Percentiles rank a stretch among this genome's conserved stretches.
Evolutionary conservation across 202 grass and related monocot genomes (phyloP).

Genomic region (Carex arenaria): DNA sequence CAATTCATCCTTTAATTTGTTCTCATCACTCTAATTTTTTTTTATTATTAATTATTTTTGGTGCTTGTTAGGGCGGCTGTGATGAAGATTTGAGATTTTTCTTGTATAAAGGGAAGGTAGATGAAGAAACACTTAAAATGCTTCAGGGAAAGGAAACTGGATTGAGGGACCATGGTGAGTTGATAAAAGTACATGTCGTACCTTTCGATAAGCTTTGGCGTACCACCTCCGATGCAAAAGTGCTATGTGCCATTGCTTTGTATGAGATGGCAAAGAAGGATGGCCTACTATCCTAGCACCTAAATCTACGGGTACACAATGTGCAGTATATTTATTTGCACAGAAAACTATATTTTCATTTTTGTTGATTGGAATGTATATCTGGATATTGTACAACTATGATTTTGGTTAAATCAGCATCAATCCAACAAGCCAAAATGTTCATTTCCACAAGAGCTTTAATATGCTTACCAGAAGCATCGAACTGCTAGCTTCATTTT

Average conservation of each 20-base stretch:
- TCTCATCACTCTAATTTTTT: neutral
- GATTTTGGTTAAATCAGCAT: neutral
- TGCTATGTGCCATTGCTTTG: slow-evolving; percentile 61
- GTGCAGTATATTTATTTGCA: neutral
- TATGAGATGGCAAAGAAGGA: slow-evolving; percentile 89
- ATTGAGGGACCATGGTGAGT: slow-evolving; percentile 68
- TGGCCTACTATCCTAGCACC: slow-evolving; percentile 32
- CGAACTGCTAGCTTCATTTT: neutral
- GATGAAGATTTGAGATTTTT: slow-evolving; percentile 79
- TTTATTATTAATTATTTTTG: slow-evolving; percentile 6
- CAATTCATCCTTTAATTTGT: neutral
- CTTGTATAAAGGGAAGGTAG: slow-evolving; percentile 45
- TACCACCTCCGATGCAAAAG: slow-evolving; percentile 51
- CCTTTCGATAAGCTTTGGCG: slow-evolving; percentile 66
- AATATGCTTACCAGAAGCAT: neutral
- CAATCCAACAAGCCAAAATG: neutral
- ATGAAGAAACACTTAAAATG: slow-evolving; percentile 43
- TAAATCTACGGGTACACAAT: neutral
- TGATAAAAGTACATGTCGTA: slow-evolving; percentile 68
- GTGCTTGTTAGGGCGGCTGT: slow-evolving; percentile 50
- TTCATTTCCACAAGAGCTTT: neutral
- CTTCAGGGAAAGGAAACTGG: slow-evolving; percentile 89
- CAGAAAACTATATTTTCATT: neutral
- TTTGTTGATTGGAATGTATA: neutral
- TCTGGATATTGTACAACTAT: neutral